Evolutionary conservation across 768 basidiomycete species (phyloP), one percentile per base, ranked within the genome.

Genomic region (Termitomyces sp.): DNA sequence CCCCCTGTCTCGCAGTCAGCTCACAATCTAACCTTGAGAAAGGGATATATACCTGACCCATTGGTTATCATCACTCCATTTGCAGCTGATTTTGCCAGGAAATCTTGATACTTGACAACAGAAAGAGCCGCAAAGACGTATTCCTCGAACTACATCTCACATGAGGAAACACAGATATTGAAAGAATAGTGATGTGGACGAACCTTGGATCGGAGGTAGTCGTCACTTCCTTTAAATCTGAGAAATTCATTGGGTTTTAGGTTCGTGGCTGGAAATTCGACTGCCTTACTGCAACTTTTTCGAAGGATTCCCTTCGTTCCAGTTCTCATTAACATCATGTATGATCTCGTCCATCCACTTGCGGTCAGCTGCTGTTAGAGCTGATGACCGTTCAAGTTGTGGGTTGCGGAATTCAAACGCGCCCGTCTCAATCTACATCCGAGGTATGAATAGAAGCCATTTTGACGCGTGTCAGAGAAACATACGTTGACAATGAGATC

Each of bases 271-370:
- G 22, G 0, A 22, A 18, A 25, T 23, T 27, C 11, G 44, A 43
- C 58, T 44, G 38, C 78, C 86, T 45, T 61, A 91, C 85, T 85
- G 84, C 78, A 94, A 82, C 27, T 78, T 77, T 52, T 76, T 76
- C 5, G 71, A 72, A 0, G 86, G 80, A 59, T 89, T 87, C 10
- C 73, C 73, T 4, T 85, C 82, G 53, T 83, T 80, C 88, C 88
- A 95, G 7, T 80, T 80, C 48, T 89, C 85, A 57, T 91, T 91
- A 11, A 96, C 92, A 57, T 93, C 91, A 50, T 78, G 83, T 38
- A 95, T 81, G 53, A 96, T 85, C 61, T 96, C 94, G 64, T 98
- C 95, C 82, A 98, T 92, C 97, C 97, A 99, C 68, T 91, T 95
- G 55, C 96, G 76, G 68, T 98, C 97, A 0, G 95, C 93, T 0